Percentiles rank a stretch among this genome's conserved stretches.
Evolutionary conservation across 441 rosid species (phyloP).

Genomic region (Hura crepitans): DNA sequence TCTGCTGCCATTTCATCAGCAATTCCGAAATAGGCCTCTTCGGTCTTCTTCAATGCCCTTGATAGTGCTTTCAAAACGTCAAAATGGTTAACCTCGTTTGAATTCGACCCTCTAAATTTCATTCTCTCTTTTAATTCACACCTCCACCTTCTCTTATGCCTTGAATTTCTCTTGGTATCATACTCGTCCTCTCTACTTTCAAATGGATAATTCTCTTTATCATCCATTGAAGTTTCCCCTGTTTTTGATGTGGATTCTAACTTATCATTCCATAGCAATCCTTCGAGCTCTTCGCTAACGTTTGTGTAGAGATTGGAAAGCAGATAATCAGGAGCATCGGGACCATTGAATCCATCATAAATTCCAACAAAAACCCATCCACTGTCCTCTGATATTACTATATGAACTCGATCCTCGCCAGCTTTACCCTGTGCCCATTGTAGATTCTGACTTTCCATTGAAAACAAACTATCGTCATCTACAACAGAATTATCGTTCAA

Average conservation of each 20-base stretch:
- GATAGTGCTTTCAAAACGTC: slow-evolving; percentile 75
- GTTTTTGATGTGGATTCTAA: slow-evolving; percentile 19
- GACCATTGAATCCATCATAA: slow-evolving; percentile 50
- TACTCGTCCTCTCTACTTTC: neutral
- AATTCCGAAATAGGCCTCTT: slow-evolving; percentile 60
- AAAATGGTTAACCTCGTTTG: slow-evolving; percentile 30
- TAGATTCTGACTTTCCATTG: slow-evolving; percentile 34
- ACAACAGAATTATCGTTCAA: slow-evolving; percentile 30
- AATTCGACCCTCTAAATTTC: slow-evolving; percentile 12
- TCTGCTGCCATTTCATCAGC: slow-evolving; percentile 74
- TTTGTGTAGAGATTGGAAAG: slow-evolving; percentile 36
- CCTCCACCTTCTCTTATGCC: slow-evolving; percentile 3
- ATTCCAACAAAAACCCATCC: slow-evolving; percentile 51
- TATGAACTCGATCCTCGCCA: slow-evolving; percentile 50
- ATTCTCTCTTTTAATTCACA: slow-evolving; percentile 21
- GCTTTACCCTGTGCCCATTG: slow-evolving; percentile 63
- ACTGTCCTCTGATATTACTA: slow-evolving; percentile 43
- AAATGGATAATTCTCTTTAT: neutral
- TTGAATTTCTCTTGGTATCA: slow-evolving; percentile 21
- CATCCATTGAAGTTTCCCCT: too few species aligned
- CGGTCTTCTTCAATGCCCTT: slow-evolving; percentile 63
- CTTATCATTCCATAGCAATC: slow-evolving; percentile 40
- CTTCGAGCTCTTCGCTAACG: slow-evolving; percentile 40
- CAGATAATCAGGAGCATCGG: slow-evolving; percentile 50
- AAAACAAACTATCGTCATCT: slow-evolving; percentile 38